Base-by-base conservation (phyloP, 2,329 filamentous ascomycete species). In the Cercospora berteroae region DNA sequence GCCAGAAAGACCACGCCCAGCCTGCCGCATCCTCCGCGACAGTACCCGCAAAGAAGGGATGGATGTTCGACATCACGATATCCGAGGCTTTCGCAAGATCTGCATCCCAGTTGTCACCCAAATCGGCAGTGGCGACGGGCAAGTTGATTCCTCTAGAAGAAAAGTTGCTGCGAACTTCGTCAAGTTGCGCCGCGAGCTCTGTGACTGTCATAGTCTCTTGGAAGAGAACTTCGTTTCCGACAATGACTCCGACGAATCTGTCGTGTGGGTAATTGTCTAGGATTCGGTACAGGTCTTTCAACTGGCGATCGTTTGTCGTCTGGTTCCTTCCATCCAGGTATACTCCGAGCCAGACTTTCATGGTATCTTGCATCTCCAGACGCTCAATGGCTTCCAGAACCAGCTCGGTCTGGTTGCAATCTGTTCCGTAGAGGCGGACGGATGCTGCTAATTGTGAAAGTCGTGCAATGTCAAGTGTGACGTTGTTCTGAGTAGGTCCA, bases 381-480 rank as follows among this genome's bases (percentile, higher is more conserved):
- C 85, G 85, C 66, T 91, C 84, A 73, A 98, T 90, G 20, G 94
- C 89, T 74, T 95, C 89, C 8, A 98, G 83, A 0, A 96, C 87
- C 91, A 98, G 95, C 79, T 97, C 87, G 0, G 94, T 98, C 80
- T 98, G 94, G 80, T 97, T 97, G 85, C 94, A 98, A 81, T 98
- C 94, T 12, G 93, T 98, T 60, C 94, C 94, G 78, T 98, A 98
- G 0, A 97, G 84, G 7, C 94, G 90, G 58, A 98, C 87, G 3
- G 89, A 89, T 77, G 96, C 94, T 67, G 93, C 97, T 52, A 98
- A 84, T 78, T 97, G 93, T 12, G 91, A 93, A 61, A 98, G 87
- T 9, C 97, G 89, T 1, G 95, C 94, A 67, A 97, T 83, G 77
- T 98, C 94, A 63, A 92, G 88, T 0, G 95, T 98, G 71, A 98